Base-by-base conservation (phyloP, 2,329 filamentous ascomycete species). In the Amauroascus verrucosus region DNA sequence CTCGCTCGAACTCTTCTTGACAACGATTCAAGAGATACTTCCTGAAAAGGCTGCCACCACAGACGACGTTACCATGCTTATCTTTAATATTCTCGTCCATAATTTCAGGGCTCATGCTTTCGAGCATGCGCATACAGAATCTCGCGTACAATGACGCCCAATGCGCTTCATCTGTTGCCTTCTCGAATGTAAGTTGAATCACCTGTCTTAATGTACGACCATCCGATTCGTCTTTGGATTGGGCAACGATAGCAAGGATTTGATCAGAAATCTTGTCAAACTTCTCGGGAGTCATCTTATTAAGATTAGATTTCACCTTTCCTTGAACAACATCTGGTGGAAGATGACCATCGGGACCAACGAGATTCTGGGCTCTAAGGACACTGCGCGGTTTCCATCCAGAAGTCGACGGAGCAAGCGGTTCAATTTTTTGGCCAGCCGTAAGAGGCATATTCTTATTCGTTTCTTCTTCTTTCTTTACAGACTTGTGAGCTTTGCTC, bases 271-370 rank as follows among this genome's bases (percentile, higher is more conserved):
- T 95, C 74, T 85, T 89, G 68, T 95, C 90, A 64, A 98, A 98
- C 67, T 97, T 98, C 74, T 98, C 93, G 0, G 93, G 93, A 0
- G 93, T 97, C 93, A 98, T 97, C 85, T 98, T 98, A 83, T 98
- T 98, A 64, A 98, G 77, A 57, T 87, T 87, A 59, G 89, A 86
- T 83, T 98, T 98, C 69, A 98, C 93, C 83, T 98, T 98, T 62
- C 91, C 85, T 75, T 98, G 93, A 55, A 98, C 93, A 77, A 93
- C 82, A 63, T 91, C 88, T 22, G 93, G 91, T 60, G 94, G 82
- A 74, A 97, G 80, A 63, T 87, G 78, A 48, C 75, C 74, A 7
- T 76, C 75, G 58, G 75, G 71, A 53, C 76, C 71, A 56, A 72
- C 64, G 54, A 70, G 67, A 41, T 71, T 57, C 37, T 74, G 69